Conservation (phyloP, 192 early-diverging fungal genomes). For the Coemansia sp. region DNA sequence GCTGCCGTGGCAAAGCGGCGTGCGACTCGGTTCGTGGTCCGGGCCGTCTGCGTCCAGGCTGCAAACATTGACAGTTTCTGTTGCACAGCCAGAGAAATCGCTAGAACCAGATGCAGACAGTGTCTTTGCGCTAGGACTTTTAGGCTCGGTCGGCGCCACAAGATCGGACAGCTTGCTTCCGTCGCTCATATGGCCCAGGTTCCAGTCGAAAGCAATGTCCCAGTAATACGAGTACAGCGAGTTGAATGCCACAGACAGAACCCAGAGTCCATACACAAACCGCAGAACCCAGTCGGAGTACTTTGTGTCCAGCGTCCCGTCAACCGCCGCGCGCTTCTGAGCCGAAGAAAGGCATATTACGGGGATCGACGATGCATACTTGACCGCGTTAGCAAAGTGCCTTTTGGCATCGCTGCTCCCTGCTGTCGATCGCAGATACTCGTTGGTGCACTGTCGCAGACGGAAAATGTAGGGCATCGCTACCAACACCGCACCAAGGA, state of each 20-base stretch:
- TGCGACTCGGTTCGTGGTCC: background rate
- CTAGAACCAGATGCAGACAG: background rate
- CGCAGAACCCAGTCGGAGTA: conserved; percentile 31
- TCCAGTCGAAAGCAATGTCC: conserved; percentile 95
- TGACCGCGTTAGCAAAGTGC: conserved; percentile 91
- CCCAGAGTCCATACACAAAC: conserved; percentile 53
- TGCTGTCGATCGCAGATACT: conserved; percentile 30
- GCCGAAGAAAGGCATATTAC: conserved; percentile 49
- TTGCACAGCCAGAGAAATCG: conserved; percentile 12
- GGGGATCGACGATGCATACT: conserved; percentile 77
- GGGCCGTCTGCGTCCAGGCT: conserved; percentile 7
- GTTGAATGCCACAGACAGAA: conserved; percentile 76
- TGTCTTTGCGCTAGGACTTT: background rate
- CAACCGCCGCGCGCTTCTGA: conserved; percentile 23
- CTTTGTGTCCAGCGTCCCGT: conserved; percentile 23
- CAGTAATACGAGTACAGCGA: conserved; percentile 94
- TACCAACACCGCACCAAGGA: conserved; percentile 30
- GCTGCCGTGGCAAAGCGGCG: background rate
- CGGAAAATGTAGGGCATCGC: conserved; percentile 51
- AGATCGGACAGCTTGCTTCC: conserved; percentile 41
- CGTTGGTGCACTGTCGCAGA: conserved; percentile 55
- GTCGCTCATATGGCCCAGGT: conserved; percentile 54
- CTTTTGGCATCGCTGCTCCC: conserved; percentile 52
- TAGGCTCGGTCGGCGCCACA: conserved; percentile 13
- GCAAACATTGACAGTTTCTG: conserved; percentile 3